Percentiles rank a stretch among this genome's conserved stretches.
These are phyloP conservation scores for Metschnikowia lachancei DNA, from an alignment of 805 yeast genomes.

Conservation along the genomic window DNA sequence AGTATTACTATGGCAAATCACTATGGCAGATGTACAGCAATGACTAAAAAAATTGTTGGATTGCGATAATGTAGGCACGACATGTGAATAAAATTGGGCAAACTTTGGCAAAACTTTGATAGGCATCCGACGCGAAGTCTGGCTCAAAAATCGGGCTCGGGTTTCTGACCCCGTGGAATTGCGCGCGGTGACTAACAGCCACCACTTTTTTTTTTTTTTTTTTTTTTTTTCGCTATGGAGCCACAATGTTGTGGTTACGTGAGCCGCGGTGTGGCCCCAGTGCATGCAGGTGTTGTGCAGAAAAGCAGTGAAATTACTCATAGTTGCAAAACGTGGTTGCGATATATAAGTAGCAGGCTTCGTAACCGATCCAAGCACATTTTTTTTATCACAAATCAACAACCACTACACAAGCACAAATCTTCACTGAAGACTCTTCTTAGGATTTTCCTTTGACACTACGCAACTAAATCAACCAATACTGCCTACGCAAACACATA, in stretches of 20 bases:
- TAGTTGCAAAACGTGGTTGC: constrained; percentile 14
- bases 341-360: constrained; percentile 7
- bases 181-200: constrained; percentile 7
- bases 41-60: constrained; percentile 4
- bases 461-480: no score
- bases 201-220: constrained; percentile 7
- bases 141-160: no score
- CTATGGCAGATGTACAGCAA: no score
- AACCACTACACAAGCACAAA: constrained; percentile 1
- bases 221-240: neutral
- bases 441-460: neutral
- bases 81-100: no score
- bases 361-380: neutral
- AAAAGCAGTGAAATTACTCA: constrained; percentile 10
- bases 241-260: constrained; percentile 13
- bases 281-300: constrained; percentile 2
- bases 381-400: no score
- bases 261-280: constrained; percentile 6
- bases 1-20: no score
- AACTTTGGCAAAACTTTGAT: no score
- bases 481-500: no score
- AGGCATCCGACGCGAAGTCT: no score
- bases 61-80: neutral
- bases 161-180: neutral
- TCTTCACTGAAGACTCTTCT: neutral